These are phyloP conservation scores for Phytophthora pinifolia DNA, from an alignment of 352 stramenopile species.

Conservation along the genomic window DNA sequence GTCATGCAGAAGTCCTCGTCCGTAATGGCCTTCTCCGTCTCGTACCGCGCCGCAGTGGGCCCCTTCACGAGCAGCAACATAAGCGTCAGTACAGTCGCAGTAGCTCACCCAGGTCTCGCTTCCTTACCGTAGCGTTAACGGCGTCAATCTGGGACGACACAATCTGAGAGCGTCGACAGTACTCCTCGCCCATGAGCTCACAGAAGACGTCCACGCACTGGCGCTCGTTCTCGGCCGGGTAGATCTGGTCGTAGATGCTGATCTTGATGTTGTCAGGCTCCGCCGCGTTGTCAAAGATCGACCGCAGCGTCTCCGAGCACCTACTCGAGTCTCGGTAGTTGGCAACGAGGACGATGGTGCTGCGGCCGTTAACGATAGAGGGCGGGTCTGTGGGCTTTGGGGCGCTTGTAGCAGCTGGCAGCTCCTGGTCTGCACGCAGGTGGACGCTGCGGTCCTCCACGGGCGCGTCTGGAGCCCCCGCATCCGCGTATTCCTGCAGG, in stretches of 20 bases:
- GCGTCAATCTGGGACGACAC: conserved; percentile 74
- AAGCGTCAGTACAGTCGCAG: not conserved
- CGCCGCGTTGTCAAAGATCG: conserved; percentile 75
- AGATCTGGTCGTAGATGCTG: conserved; percentile 78
- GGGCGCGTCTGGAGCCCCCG: conserved; percentile 30
- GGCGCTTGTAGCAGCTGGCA: not conserved
- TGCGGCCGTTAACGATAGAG: conserved; percentile 57
- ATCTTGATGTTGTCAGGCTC: conserved; percentile 55
- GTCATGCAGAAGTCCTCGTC: conserved; percentile 82
- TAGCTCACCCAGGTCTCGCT: too few relatives aligned
- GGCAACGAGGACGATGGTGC: conserved; percentile 75
- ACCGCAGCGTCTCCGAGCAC: conserved; percentile 76
- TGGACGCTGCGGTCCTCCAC: conserved; percentile 32
- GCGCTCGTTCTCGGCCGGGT: conserved; percentile 60
- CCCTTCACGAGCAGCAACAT: too few relatives aligned
- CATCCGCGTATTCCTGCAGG: conserved; percentile 64
- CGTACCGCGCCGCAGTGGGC: conserved; percentile 67
- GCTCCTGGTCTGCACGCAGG: conserved; percentile 31
- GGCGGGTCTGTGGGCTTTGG: conserved; percentile 23
- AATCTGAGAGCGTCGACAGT: conserved; percentile 63
- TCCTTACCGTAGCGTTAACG: conserved; percentile 54
- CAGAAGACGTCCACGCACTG: conserved; percentile 70
- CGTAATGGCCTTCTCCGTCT: conserved; percentile 74
- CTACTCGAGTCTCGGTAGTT: conserved; percentile 84
- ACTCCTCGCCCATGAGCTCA: conserved; percentile 57